Percentiles rank a stretch among this genome's conserved stretches.
phyloP scores from a whole-genome alignment of 768 basidiomycete species.

The Podaxis sp. region DNA sequence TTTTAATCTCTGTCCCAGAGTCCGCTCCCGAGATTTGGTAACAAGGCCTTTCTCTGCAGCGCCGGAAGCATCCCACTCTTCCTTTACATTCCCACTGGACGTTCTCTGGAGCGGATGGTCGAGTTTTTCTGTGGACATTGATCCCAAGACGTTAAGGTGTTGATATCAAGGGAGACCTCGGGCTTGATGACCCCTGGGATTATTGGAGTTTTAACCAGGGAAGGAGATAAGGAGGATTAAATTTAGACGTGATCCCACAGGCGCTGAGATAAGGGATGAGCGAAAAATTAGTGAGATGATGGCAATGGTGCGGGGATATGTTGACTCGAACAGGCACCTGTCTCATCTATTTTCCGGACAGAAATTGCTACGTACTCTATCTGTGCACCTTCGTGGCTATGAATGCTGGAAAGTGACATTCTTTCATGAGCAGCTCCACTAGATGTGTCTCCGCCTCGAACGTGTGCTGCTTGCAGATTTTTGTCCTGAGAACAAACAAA shows the following conservation, averaged over 20 bases:
- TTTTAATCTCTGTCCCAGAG: conserved; percentile 14
- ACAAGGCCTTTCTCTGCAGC: neutral
- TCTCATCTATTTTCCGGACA: no score
- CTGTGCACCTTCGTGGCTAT: no score
- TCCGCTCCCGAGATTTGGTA: neutral
- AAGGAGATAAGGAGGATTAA: neutral
- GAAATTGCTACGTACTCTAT: no score
- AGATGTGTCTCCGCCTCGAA: no score
- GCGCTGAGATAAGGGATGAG: neutral
- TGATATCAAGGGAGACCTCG: neutral
- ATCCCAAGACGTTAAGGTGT: neutral
- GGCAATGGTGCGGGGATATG: no score
- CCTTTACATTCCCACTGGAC: neutral
- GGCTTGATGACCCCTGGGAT: neutral
- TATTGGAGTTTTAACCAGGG: neutral
- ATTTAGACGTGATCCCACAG: neutral
- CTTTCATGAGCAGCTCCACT: no score
- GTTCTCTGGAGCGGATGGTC: neutral
- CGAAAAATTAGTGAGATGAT: neutral
- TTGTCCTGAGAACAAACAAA: no score
- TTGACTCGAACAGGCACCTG: no score
- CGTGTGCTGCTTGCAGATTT: no score
- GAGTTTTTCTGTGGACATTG: neutral
- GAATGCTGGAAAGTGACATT: no score
- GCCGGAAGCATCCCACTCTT: neutral